phyloP scores from a whole-genome alignment of 306 rosid species.

The Cyamopsis tetragonoloba region DNA sequence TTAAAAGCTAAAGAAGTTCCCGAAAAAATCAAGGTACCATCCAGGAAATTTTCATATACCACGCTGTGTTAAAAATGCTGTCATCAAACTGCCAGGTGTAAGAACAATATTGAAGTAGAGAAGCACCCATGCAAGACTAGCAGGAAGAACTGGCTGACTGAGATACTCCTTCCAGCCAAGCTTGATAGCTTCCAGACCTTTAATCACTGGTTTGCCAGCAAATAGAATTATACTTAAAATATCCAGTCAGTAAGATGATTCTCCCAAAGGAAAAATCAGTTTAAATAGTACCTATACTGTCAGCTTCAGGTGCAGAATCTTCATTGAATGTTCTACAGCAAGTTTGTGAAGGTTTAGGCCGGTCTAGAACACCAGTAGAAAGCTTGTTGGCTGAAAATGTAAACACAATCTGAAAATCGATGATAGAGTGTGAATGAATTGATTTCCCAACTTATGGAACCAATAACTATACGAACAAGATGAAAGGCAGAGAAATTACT shows the following conservation, averaged over 20 bases:
- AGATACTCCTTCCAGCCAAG: constrained; percentile 91
- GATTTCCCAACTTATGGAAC: constrained; percentile 18
- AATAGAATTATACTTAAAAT: constrained; percentile 15
- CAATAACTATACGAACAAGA: constrained; percentile 27
- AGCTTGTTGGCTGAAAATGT: constrained; percentile 80
- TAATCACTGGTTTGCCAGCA: constrained; percentile 53
- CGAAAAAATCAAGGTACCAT: background rate
- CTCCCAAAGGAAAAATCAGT: background rate
- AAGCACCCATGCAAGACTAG: constrained; percentile 86
- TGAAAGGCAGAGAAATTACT: constrained; percentile 45
- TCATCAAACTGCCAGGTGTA: constrained; percentile 96
- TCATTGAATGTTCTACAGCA: constrained; percentile 45
- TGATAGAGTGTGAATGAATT: constrained; percentile 15
- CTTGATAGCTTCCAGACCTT: constrained; percentile 76
- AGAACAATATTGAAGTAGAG: constrained; percentile 87
- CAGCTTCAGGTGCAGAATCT: constrained; percentile 38
- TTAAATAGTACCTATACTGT: constrained; percentile 51
- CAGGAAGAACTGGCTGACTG: constrained; percentile 94
- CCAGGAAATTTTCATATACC: constrained; percentile 47
- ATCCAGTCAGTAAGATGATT: background rate
- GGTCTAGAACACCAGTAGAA: constrained; percentile 93
- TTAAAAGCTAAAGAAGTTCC: background rate
- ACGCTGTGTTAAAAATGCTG: constrained; percentile 82
- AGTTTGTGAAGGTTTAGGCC: constrained; percentile 65
- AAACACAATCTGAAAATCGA: constrained; percentile 54